Percentiles rank a stretch among this genome's conserved stretches.
Evolutionary conservation across 306 rosid genomes (phyloP).

Genomic region (Abrus precatorius): DNA sequence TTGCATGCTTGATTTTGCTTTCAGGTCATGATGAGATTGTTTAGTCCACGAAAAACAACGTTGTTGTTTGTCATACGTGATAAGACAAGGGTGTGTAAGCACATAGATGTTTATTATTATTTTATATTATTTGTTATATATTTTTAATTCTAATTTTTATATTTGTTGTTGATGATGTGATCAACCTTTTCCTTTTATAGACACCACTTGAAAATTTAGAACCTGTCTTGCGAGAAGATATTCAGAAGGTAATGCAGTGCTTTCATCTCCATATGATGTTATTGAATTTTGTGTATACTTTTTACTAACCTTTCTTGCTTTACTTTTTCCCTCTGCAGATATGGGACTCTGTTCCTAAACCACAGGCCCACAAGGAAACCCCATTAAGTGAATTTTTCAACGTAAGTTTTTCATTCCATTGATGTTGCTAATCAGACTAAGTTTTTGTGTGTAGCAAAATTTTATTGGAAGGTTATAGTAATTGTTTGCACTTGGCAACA

Average conservation of each 20-base stretch:
- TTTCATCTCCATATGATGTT: constrained; percentile 35
- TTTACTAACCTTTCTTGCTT: constrained; percentile 39
- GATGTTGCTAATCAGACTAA: constrained; percentile 33
- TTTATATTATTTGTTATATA: constrained; percentile 19
- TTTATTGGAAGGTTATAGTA: constrained; percentile 27
- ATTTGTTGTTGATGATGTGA: constrained; percentile 39
- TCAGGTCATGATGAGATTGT: constrained; percentile 99
- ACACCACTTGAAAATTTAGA: constrained; percentile 98
- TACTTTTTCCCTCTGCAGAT: constrained; percentile 61
- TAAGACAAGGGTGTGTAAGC: constrained; percentile 87
- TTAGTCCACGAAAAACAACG: constrained; percentile 98
- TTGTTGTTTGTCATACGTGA: constrained; percentile 97
- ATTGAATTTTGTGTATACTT: neutral
- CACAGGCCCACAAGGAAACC: constrained; percentile 85
- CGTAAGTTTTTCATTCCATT: constrained; percentile 55
- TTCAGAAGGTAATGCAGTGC: constrained; percentile 77
- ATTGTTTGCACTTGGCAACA: constrained; percentile 52
- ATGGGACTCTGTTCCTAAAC: constrained; percentile 99
- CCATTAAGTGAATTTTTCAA: constrained; percentile 97
- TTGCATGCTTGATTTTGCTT: constrained; percentile 43
- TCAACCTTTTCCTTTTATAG: constrained; percentile 57
- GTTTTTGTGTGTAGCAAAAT: constrained; percentile 13
- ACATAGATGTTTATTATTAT: constrained; percentile 10
- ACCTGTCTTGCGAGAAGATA: constrained; percentile 97
- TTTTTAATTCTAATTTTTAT: neutral